Evolutionary conservation across 2,329 filamentous ascomycete genomes (phyloP).

Genomic region (Lecanicillium sp.): DNA sequence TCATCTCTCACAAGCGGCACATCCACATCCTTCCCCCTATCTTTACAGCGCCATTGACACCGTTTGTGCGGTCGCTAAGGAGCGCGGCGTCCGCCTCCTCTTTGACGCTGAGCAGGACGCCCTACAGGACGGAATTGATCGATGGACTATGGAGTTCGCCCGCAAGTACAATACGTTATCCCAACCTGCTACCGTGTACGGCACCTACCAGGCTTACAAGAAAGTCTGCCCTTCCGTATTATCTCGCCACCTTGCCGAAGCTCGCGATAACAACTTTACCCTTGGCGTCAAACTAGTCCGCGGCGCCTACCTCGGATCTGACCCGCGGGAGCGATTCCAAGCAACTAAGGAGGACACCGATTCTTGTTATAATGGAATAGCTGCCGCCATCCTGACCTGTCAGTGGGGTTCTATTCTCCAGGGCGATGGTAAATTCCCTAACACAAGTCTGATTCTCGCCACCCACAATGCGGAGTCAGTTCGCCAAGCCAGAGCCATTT

Average conservation of each 20-base stretch:
- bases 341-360: conserved; percentile 66
- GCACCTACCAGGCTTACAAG: conserved; percentile 72
- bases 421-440: conserved; percentile 40
- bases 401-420: conserved; percentile 28
- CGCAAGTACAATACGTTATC: conserved; percentile 30
- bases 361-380: conserved; percentile 61
- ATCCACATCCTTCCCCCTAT: conserved; percentile 52
- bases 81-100: conserved; percentile 51
- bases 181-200: conserved; percentile 63
- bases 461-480: conserved; percentile 76
- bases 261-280: conserved; percentile 51
- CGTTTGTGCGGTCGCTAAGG: conserved; percentile 64
- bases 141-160: conserved; percentile 3
- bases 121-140: conserved; percentile 2
- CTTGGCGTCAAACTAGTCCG: conserved; percentile 69
- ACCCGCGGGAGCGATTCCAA: conserved; percentile 62
- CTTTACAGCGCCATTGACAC: conserved; percentile 63
- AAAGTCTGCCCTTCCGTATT: conserved; percentile 52
- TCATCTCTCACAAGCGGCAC: conserved; percentile 53
- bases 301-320: conserved; percentile 65
- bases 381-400: conserved; percentile 56
- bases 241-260: conserved; percentile 48
- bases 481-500: conserved; percentile 41
- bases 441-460: conserved; percentile 61
- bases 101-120: conserved; percentile 5